Percentiles rank a stretch among this genome's conserved stretches.
phyloP scores from a whole-genome alignment of 73 alveolate species.

The Paramecium pentaurelia region DNA sequence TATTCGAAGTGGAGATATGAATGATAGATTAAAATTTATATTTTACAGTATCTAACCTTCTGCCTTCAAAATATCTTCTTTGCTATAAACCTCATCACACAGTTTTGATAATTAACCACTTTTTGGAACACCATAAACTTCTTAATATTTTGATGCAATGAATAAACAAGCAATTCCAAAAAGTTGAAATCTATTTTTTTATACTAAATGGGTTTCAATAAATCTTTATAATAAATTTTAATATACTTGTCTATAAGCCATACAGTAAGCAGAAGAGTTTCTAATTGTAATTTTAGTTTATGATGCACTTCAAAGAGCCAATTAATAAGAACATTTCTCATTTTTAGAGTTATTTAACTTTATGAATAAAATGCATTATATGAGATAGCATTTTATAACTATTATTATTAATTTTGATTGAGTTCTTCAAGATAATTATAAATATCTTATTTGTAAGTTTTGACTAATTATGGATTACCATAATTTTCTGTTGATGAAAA shows the following conservation, averaged over 20 bases:
- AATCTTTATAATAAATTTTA: constrained; percentile 27
- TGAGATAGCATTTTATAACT: neutral
- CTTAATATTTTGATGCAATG: constrained; percentile 86
- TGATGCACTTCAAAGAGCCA: constrained; percentile 93
- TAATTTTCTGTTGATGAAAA: neutral
- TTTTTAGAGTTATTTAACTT: constrained; percentile 65
- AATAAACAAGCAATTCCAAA: constrained; percentile 81
- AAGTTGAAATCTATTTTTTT: constrained; percentile 64
- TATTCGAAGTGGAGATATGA: neutral
- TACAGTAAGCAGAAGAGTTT: constrained; percentile 88
- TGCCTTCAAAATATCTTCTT: constrained; percentile 81
- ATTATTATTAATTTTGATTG: neutral
- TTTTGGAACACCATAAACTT: constrained; percentile 69
- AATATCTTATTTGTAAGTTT: neutral
- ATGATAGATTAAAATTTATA: constrained; percentile 61
- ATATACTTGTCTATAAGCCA: constrained; percentile 83
- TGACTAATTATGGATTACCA: neutral
- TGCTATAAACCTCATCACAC: constrained; percentile 78
- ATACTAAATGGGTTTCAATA: constrained; percentile 65
- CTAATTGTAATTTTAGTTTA: constrained; percentile 89
- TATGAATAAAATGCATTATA: neutral
- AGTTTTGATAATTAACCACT: constrained; percentile 50
- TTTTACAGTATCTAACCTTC: constrained; percentile 76
- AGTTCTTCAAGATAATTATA: neutral
- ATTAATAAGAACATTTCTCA: constrained; percentile 77